phyloP scores from a whole-genome alignment of 1,284 basidiomycete species.

The Malassezia yamatoensis region DNA sequence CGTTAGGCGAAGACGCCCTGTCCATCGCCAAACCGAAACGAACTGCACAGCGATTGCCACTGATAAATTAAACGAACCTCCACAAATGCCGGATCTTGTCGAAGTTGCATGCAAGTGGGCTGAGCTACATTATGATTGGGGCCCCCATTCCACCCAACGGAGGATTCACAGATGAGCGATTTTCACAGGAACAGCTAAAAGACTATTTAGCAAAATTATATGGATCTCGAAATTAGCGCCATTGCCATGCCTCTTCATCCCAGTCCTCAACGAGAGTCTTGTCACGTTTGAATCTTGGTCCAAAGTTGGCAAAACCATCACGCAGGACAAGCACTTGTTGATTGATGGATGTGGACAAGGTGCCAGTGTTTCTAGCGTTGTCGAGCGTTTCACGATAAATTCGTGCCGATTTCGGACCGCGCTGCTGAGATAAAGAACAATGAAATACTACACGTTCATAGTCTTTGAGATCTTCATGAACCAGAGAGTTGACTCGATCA shows the following conservation, averaged over 20 bases:
- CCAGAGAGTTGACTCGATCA: constrained; percentile 31
- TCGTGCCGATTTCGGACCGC: constrained; percentile 48
- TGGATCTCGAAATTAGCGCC: neutral
- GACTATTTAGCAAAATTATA: no score
- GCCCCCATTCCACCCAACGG: no score
- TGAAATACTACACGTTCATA: constrained; percentile 47
- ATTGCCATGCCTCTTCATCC: constrained; percentile 12
- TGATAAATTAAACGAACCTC: no score
- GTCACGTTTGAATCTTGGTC: constrained; percentile 13
- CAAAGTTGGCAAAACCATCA: constrained; percentile 46
- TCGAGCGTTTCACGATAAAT: constrained; percentile 43
- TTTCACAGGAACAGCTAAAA: no score
- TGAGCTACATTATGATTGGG: no score
- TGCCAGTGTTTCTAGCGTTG: constrained; percentile 17
- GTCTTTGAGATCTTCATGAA: constrained; percentile 22
- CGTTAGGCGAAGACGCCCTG: no score
- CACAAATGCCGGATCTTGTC: no score
- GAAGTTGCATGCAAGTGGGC: no score
- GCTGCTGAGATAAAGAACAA: constrained; percentile 45
- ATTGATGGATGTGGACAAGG: constrained; percentile 6
- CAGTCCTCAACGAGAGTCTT: constrained; percentile 12
- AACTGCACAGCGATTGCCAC: no score
- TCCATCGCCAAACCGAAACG: no score
- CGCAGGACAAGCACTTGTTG: constrained; percentile 46
- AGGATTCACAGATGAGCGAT: no score